Evolutionary conservation across 352 stramenopile species (phyloP).

Genomic region (Pythium plurisporium): DNA sequence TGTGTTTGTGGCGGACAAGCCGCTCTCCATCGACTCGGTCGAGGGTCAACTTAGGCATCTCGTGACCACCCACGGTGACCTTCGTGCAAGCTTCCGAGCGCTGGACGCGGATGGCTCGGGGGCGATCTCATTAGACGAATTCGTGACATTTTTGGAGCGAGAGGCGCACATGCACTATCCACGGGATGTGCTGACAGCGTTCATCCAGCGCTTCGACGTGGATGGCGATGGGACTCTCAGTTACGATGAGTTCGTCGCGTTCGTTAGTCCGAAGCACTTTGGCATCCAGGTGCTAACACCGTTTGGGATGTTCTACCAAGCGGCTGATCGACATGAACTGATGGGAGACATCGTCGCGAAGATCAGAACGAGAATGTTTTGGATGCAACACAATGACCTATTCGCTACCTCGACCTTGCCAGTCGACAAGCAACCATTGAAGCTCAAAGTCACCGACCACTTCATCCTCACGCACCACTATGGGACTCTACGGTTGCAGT

Average conservation of each 20-base stretch:
- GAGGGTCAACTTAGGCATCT: constrained; percentile 40
- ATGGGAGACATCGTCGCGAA: constrained; percentile 32
- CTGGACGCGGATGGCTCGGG: constrained; percentile 36
- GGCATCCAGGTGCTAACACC: constrained; percentile 39
- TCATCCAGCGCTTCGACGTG: constrained; percentile 43
- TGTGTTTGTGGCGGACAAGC: constrained; percentile 25
- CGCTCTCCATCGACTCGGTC: constrained; percentile 33
- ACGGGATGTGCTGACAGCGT: constrained; percentile 25
- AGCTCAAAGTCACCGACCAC: constrained; percentile 34
- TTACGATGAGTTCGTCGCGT: constrained; percentile 46
- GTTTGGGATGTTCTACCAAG: constrained; percentile 44
- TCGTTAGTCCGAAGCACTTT: constrained; percentile 38
- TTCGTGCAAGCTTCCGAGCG: constrained; percentile 25
- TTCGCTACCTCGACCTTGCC: constrained; percentile 12
- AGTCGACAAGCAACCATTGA: constrained; percentile 9
- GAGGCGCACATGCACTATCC: constrained; percentile 32
- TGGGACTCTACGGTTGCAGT: constrained; percentile 26
- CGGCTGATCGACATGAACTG: constrained; percentile 19
- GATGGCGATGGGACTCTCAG: constrained; percentile 38
- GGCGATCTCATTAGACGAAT: constrained; percentile 26
- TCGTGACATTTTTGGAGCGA: constrained; percentile 29
- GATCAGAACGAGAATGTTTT: constrained; percentile 48
- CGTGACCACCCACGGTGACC: constrained; percentile 20
- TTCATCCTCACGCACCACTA: constrained; percentile 38
- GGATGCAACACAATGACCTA: constrained; percentile 54